A percentile compares a stretch with the other conserved stretches of the same genome.
These are phyloP conservation scores for Bassia scoparia DNA, from an alignment of 148 eudicot species.

Conservation along the genomic window DNA sequence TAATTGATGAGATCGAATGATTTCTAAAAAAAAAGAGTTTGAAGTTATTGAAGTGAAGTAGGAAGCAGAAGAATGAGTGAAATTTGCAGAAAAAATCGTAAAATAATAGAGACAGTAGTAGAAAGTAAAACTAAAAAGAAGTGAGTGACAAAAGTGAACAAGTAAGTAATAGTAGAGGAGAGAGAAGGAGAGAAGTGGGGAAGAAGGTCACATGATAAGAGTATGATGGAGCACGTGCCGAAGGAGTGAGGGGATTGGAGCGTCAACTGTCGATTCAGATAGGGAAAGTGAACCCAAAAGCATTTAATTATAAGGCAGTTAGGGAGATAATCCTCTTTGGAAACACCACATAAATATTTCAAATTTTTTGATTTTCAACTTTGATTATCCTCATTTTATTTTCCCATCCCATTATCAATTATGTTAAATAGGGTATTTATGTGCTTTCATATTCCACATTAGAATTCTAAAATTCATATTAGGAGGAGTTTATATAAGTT, in stretches of 20 bases:
- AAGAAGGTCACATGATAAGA: conserved; percentile 31
- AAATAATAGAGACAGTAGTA: not conserved
- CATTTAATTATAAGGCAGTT: not conserved
- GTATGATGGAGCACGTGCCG: conserved; percentile 38
- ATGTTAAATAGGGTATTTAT: no score
- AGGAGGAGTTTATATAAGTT: no score
- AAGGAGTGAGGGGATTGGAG: conserved; percentile 5
- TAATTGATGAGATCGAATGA: conserved; percentile 7
- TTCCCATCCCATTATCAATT: no score
- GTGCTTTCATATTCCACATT: no score
- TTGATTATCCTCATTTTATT: no score
- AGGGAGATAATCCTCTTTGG: no score
- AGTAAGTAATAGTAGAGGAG: conserved; percentile 1
- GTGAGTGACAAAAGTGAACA: conserved; percentile 17
- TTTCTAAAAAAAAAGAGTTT: not conserved
- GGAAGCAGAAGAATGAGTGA: conserved; percentile 2
- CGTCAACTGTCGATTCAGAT: not conserved
- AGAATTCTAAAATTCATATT: no score
- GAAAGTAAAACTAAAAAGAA: not conserved
- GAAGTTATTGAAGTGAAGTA: conserved; percentile 6
- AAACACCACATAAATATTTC: not conserved
- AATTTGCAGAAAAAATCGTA: not conserved
- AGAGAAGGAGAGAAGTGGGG: conserved; percentile 13
- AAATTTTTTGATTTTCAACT: no score
- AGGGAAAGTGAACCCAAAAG: not conserved